Evolutionary conservation across 208 protist genomes (phyloP).

Genomic region (Leishmania gerbilli): DNA sequence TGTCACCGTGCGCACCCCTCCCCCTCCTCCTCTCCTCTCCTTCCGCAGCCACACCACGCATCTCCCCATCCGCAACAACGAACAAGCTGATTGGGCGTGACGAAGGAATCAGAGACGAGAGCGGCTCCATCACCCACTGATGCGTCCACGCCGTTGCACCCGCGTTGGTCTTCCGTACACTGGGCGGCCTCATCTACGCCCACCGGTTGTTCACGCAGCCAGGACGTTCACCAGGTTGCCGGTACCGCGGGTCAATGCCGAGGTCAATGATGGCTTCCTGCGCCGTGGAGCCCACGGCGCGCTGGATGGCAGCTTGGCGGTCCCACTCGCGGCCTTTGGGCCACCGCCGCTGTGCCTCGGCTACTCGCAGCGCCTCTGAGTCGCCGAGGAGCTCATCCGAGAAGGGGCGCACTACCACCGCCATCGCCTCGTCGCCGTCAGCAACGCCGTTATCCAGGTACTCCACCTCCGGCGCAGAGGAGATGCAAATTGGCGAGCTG

Average conservation of each 20-base stretch:
- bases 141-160: not conserved
- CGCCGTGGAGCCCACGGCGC: constrained; percentile 49
- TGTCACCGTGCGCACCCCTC: not conserved
- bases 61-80: not conserved
- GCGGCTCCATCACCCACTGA: not conserved
- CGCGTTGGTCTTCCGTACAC: not conserved
- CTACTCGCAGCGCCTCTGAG: constrained; percentile 11
- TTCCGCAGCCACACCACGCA: not conserved
- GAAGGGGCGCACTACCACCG: constrained; percentile 63
- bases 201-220: not conserved
- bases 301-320: constrained; percentile 69
- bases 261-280: constrained; percentile 80
- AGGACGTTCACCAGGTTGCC: constrained; percentile 61
- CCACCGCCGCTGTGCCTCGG: constrained; percentile 29
- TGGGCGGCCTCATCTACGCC: not conserved
- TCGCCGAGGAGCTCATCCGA: constrained; percentile 28
- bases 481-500: constrained; percentile 26
- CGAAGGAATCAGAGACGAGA: not conserved
- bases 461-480: not conserved
- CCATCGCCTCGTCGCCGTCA: constrained; percentile 6
- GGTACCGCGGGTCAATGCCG: constrained; percentile 69
- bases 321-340: constrained; percentile 79
- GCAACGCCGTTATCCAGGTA: constrained; percentile 1
- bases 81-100: not conserved
- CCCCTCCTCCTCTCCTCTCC: not conserved